phyloP scores from a whole-genome alignment of 2,329 filamentous ascomycete genomes.

The Colletotrichum godetiae region DNA sequence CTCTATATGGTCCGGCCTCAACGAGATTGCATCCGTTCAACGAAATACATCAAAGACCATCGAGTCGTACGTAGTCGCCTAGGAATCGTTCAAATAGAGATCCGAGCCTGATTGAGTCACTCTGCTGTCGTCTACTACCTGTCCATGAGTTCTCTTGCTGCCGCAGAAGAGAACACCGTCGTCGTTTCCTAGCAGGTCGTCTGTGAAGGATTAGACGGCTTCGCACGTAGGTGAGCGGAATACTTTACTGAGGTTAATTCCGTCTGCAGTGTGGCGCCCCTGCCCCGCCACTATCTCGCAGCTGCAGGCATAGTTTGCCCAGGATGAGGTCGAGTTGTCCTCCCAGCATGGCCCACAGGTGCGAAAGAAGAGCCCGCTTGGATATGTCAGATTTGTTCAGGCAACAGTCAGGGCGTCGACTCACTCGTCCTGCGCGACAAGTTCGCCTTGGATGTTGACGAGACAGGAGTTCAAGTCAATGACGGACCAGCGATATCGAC shows the following conservation, averaged over 20 bases:
- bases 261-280: not conserved
- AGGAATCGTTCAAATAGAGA: not conserved
- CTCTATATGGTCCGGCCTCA: too few species aligned
- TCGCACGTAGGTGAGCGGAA: not conserved
- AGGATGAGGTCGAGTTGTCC: not conserved
- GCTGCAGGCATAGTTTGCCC: not conserved
- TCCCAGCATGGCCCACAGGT: not conserved
- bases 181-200: not conserved
- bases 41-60: too few species aligned
- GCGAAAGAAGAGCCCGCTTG: not conserved
- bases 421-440: not conserved
- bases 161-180: not conserved
- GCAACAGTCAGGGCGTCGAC: not conserved
- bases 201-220: not conserved
- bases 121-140: not conserved
- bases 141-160: not conserved
- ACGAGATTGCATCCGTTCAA: too few species aligned
- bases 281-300: not conserved
- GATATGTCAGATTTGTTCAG: not conserved
- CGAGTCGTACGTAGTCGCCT: too few species aligned
- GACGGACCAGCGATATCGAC: not conserved
- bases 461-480: not conserved
- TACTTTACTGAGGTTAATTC: not conserved
- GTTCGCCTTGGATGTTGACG: not conserved
- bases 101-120: not conserved